Base-by-base conservation (phyloP, 441 rosid genomes). In the Erysimum pusillum region DNA sequence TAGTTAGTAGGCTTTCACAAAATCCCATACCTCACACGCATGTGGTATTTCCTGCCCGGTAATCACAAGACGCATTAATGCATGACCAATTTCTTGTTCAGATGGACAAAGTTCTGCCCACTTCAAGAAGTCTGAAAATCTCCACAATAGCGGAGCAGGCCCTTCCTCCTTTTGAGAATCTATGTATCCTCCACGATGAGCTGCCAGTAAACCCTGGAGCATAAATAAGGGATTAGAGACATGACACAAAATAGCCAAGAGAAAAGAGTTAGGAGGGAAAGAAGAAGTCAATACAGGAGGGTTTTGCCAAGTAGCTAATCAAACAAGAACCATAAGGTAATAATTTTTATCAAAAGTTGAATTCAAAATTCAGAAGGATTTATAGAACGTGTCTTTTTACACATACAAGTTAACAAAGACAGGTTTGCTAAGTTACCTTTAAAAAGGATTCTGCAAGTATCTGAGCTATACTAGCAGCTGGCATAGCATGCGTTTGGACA, bases 21-120 rank as follows among this genome's bases (percentile, higher is more conserved):
- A 18, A 60, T 36, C 53, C 67, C 66, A 65, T 86, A 96, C 99
- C 98, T 94, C 99, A 83, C 99, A 94, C 14, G 97, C 91, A 76
- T 94, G 99, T 10, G 98, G 99, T 79, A 96, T 92, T 85, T 94
- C 99, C 81, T 96, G 97, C 76, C 98, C 96, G 14, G 98, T 96
- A 41, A 94, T 94, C 78, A 94, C 97, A 80, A 96, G 85, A 18
- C 99, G 98, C 98, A 96, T 96, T 83, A 96, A 81, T 49, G 99
- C 92, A 86, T 96, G 98, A 66, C 99, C 99, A 77, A 94, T 91
- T 85, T 96, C 98, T 44, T 97, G 92, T 86, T 94, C 98, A 57
- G 98, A 92, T 74, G 99, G 97, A 82, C 98, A 96, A 78, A 96
- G 95, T 85, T 92, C 95, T 3, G 99, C 97, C 99, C 99, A 94